phyloP scores from a whole-genome alignment of 805 yeast species.

The Grigorovia humatica region DNA sequence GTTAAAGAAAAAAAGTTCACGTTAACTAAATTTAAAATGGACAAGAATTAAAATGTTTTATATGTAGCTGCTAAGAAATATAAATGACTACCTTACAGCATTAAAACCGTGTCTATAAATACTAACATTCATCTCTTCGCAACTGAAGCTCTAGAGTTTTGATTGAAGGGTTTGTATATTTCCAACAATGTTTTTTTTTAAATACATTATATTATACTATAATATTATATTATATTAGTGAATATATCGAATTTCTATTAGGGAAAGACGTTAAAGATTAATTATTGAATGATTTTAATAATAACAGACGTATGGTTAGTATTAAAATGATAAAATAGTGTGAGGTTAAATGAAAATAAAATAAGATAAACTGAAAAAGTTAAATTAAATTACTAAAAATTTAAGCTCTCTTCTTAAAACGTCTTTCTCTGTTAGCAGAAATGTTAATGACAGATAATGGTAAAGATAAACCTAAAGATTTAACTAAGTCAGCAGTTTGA shows the following conservation, averaged over 20 bases:
- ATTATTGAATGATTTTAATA: neutral
- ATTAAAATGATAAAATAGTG: neutral
- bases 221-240: neutral
- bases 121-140: too few species aligned
- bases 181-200: neutral
- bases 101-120: too few species aligned
- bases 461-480: conserved; percentile 83
- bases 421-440: conserved; percentile 84
- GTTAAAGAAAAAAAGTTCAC: too few species aligned
- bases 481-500: conserved; percentile 92
- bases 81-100: too few species aligned
- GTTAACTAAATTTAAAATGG: too few species aligned
- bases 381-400: neutral
- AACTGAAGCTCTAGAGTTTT: too few species aligned
- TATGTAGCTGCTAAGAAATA: too few species aligned
- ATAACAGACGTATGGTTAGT: neutral
- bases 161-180: neutral
- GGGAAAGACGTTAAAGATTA: neutral
- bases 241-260: neutral
- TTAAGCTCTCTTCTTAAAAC: conserved; percentile 85
- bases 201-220: neutral
- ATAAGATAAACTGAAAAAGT: neutral
- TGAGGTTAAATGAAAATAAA: neutral
- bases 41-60: too few species aligned
- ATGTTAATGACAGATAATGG: conserved; percentile 80